Percentiles rank a stretch among this genome's conserved stretches.
phyloP scores from a whole-genome alignment of 352 stramenopile genomes.

The Phytopythium aichiense region DNA sequence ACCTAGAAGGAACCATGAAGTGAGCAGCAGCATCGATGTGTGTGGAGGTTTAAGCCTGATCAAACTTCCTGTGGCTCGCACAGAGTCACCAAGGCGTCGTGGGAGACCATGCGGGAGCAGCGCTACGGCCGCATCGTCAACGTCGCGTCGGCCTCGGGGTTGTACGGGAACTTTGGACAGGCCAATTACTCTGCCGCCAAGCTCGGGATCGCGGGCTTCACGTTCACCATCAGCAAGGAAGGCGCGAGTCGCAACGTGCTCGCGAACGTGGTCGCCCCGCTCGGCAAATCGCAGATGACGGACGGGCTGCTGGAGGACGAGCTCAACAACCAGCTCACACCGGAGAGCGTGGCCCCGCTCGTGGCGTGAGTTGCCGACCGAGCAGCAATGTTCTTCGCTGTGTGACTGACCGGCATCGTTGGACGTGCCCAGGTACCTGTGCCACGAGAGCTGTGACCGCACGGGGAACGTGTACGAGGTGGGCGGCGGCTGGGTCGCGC shows the following conservation, averaged over 20 bases:
- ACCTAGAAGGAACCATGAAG: conserved; percentile 83
- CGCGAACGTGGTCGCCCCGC: conserved; percentile 77
- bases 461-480: conserved; percentile 82
- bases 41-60: not conserved
- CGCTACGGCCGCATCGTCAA: conserved; percentile 86
- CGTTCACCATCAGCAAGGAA: conserved; percentile 87
- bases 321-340: conserved; percentile 63
- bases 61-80: not conserved
- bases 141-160: conserved; percentile 69
- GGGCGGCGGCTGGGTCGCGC: conserved; percentile 70
- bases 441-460: conserved; percentile 71
- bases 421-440: conserved; percentile 46
- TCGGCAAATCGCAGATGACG: conserved; percentile 85
- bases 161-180: conserved; percentile 90
- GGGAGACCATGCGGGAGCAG: conserved; percentile 74
- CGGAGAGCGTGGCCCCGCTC: conserved; percentile 76
- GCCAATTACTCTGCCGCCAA: conserved; percentile 90
- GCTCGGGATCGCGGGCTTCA: conserved; percentile 91
- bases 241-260: conserved; percentile 70
- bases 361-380: conserved; percentile 47
- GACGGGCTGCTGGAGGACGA: conserved; percentile 63
- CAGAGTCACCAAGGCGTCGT: conserved; percentile 73
- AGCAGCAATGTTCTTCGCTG: conserved; percentile 7
- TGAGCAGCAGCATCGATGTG: conserved; percentile 1
- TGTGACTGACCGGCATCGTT: not conserved